Conservation (phyloP, 1,139 yeast species). For the Hemisphaericaspora subhashii region DNA sequence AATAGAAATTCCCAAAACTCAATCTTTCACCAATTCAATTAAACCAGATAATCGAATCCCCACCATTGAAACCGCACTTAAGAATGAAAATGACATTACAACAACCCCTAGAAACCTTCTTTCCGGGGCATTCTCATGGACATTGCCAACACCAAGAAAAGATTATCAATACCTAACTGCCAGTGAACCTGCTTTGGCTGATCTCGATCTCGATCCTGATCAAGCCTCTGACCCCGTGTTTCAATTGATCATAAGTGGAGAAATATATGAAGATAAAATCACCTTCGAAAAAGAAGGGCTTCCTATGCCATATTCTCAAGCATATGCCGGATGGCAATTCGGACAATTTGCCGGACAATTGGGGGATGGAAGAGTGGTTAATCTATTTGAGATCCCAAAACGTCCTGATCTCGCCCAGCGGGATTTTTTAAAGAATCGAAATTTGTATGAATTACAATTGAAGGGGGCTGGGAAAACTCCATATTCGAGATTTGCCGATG, state of each 20-base stretch:
- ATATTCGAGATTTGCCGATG: constrained; percentile 92
- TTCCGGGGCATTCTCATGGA: constrained; percentile 70
- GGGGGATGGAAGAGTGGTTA: constrained; percentile 92
- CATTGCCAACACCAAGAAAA: constrained; percentile 62
- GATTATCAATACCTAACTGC: constrained; percentile 56
- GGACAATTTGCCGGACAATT: constrained; percentile 96
- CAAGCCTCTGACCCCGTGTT: constrained; percentile 45
- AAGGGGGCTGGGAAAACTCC: constrained; percentile 95
- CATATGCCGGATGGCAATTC: constrained; percentile 96
- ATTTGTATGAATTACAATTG: constrained; percentile 66
- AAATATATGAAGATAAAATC: constrained; percentile 31
- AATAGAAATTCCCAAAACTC: constrained; percentile 37
- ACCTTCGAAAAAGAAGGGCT: constrained; percentile 33
- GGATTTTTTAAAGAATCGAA: constrained; percentile 21
- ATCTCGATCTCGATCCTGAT: constrained; percentile 51
- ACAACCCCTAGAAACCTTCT: constrained; percentile 59
- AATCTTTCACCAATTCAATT: constrained; percentile 50
- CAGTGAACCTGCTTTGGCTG: constrained; percentile 60
- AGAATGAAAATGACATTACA: constrained; percentile 33
- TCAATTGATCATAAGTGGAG: constrained; percentile 64
- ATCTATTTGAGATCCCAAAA: constrained; percentile 66
- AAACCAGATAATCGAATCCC: constrained; percentile 64
- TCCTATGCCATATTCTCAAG: constrained; percentile 84
- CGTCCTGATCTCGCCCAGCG: constrained; percentile 13
- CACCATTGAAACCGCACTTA: constrained; percentile 48